These are phyloP conservation scores for Ganoderma leucocontextum DNA, from an alignment of 1,284 basidiomycete species.

Conservation along the genomic window DNA sequence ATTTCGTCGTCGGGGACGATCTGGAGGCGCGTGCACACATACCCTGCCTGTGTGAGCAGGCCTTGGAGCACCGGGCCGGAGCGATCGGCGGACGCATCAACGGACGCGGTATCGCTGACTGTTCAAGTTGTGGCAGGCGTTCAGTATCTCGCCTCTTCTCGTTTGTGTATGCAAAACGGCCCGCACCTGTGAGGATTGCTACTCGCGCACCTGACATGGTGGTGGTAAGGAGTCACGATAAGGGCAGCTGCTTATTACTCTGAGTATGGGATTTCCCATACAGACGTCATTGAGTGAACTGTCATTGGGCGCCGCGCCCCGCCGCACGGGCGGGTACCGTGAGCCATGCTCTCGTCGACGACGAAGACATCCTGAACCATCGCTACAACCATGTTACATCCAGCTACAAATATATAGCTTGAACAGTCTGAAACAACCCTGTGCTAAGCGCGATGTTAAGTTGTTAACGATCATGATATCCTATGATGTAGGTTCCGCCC, in stretches of 20 bases:
- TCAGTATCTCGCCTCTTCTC: neutral
- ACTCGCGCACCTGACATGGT: slow-evolving; percentile 40
- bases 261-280: neutral
- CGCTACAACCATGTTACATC: too few relatives aligned
- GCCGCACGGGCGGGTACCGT: too few relatives aligned
- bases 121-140: neutral
- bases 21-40: slow-evolving; percentile 43
- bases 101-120: slow-evolving; percentile 76
- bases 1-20: slow-evolving; percentile 72
- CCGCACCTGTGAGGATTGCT: slow-evolving; percentile 43
- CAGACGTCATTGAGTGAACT: neutral
- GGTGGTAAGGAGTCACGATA: slow-evolving; percentile 11
- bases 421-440: too few relatives aligned
- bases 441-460: too few relatives aligned
- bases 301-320: slow-evolving; percentile 9
- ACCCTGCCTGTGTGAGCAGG: slow-evolving; percentile 53
- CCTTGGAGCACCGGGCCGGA: slow-evolving; percentile 71
- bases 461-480: too few relatives aligned
- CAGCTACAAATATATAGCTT: too few relatives aligned
- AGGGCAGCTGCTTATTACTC: neutral
- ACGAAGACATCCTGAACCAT: too few relatives aligned
- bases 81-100: slow-evolving; percentile 60
- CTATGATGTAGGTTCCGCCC: too few relatives aligned
- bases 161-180: neutral
- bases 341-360: too few relatives aligned